Conservation (phyloP, 495 filamentous ascomycete species). For the Daldinia grandis region DNA sequence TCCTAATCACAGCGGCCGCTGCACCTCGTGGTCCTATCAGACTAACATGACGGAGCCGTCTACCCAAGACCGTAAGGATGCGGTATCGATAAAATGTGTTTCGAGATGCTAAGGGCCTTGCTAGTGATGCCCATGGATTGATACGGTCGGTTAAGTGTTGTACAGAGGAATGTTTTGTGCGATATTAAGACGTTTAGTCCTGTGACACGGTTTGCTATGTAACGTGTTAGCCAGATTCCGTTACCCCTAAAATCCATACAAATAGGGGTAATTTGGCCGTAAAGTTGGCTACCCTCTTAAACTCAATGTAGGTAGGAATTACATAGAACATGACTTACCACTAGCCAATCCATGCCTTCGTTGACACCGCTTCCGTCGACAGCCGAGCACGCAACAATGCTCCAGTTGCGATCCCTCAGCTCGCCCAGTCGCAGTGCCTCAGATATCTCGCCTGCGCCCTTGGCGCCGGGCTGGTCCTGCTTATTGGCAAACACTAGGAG, state of each 20-base stretch:
- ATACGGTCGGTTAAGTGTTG: conserved; percentile 34
- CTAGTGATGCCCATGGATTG: conserved; percentile 4
- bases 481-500: conserved; percentile 98
- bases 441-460: conserved; percentile 95
- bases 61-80: conserved; percentile 37
- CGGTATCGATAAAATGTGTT: conserved; percentile 24
- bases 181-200: conserved; percentile 45
- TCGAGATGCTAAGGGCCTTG: conserved; percentile 8
- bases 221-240: conserved; percentile 35
- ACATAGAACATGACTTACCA: conserved; percentile 73
- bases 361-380: conserved; percentile 93
- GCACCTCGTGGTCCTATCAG: conserved; percentile 14
- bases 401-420: conserved; percentile 96
- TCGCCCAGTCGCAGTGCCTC: conserved; percentile 90
- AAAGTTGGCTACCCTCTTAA: neutral
- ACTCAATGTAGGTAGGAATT: neutral
- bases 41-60: conserved; percentile 19
- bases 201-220: conserved; percentile 59
- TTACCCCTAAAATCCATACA: conserved; percentile 6
- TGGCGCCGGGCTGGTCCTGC: conserved; percentile 96
- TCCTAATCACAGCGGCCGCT: conserved; percentile 19
- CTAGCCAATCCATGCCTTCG: conserved; percentile 99
- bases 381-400: conserved; percentile 95
- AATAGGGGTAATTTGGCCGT: neutral
- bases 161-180: conserved; percentile 30